Conservation (phyloP, 345 rosid genomes). For the Gossypium stocksii region DNA sequence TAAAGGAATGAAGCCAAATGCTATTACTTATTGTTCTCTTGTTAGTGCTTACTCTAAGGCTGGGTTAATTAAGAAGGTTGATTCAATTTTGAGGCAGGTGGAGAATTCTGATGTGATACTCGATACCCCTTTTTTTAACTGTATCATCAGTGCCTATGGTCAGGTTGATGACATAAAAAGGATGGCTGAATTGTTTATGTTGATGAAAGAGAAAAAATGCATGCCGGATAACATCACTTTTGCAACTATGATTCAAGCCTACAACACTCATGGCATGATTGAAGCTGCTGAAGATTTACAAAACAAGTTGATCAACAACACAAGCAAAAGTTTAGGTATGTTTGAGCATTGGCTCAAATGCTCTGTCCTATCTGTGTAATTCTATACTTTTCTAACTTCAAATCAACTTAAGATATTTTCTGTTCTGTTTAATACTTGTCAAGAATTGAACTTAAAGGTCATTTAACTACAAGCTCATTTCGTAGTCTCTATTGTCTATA, state of each 20-base stretch:
- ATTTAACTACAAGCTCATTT: background rate
- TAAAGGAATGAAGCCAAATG: slow-evolving; percentile 75
- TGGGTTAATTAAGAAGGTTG: slow-evolving; percentile 52
- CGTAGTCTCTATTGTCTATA: background rate
- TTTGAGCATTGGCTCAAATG: slow-evolving; percentile 14
- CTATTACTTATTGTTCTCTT: slow-evolving; percentile 69
- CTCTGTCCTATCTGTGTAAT: background rate
- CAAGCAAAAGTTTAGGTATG: slow-evolving; percentile 35
- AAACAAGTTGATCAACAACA: slow-evolving; percentile 33
- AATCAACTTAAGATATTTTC: background rate
- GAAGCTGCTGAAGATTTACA: slow-evolving; percentile 57
- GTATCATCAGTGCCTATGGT: slow-evolving; percentile 73
- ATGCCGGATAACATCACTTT: slow-evolving; percentile 60
- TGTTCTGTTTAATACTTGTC: background rate
- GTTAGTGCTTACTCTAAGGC: slow-evolving; percentile 61
- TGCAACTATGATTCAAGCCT: slow-evolving; percentile 67
- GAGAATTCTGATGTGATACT: slow-evolving; percentile 69
- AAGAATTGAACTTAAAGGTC: background rate
- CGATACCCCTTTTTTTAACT: slow-evolving; percentile 77
- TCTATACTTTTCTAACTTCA: background rate
- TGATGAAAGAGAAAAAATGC: slow-evolving; percentile 67
- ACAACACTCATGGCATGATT: slow-evolving; percentile 55
- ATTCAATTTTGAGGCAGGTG: slow-evolving; percentile 67
- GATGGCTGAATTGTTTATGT: slow-evolving; percentile 56
- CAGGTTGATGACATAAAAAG: slow-evolving; percentile 61